A percentile compares a stretch with the other conserved stretches of the same genome.
These are phyloP conservation scores for Metschnikowia vanudenii DNA, from an alignment of 805 yeast genomes.

Conservation along the genomic window DNA sequence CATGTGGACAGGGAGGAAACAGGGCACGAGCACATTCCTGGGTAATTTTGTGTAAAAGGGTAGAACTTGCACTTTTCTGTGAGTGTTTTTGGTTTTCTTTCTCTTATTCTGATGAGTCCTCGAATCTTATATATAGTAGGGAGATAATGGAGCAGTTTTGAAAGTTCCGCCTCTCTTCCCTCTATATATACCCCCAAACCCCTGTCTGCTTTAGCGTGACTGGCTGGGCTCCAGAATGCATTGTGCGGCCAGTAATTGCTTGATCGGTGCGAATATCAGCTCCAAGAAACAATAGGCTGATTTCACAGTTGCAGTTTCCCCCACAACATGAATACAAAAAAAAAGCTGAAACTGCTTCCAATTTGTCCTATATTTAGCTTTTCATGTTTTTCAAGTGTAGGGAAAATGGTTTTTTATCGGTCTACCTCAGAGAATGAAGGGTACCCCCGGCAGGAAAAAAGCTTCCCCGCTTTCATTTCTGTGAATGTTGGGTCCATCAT, in stretches of 20 bases:
- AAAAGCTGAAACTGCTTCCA: no score
- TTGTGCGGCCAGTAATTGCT: neutral
- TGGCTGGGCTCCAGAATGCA: neutral
- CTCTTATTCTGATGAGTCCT: neutral
- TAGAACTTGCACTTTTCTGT: neutral
- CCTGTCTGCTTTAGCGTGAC: neutral
- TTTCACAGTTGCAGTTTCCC: neutral
- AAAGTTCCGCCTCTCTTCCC: neutral
- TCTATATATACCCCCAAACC: neutral
- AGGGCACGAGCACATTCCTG: constrained; percentile 2
- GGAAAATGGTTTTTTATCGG: no score
- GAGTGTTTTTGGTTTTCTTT: no score
- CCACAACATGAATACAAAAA: no score
- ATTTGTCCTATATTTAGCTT: no score
- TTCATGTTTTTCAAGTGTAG: no score
- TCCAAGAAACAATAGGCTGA: neutral
- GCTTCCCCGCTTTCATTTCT: no score
- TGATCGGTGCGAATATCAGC: neutral
- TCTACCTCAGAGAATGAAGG: no score
- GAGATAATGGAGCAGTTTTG: neutral
- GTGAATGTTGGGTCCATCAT: no score
- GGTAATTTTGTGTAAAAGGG: neutral
- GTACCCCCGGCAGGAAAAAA: no score
- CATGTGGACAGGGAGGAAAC: constrained; percentile 1
- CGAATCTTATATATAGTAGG: neutral